Percentiles rank a stretch among this genome's conserved stretches.
phyloP scores from a whole-genome alignment of 495 filamentous ascomycete species.

The Daldinia childiae region DNA sequence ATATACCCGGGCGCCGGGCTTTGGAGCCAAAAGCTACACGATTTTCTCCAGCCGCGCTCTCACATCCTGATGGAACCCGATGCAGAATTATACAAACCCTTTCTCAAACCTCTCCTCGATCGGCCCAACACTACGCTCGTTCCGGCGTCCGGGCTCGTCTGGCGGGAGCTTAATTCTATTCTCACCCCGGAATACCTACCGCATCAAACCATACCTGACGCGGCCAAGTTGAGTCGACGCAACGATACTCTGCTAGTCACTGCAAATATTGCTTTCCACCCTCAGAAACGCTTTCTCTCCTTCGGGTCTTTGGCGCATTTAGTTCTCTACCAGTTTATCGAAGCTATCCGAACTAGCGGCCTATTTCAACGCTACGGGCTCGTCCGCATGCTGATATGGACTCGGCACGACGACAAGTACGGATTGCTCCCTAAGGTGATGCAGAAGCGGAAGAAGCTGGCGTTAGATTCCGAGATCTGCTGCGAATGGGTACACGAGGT shows the following conservation, averaged over 20 bases:
- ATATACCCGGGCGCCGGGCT: slow-evolving; percentile 80
- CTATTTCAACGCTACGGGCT: slow-evolving; percentile 71
- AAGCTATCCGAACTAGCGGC: slow-evolving; percentile 49
- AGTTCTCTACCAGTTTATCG: slow-evolving; percentile 60
- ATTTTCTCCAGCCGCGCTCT: slow-evolving; percentile 74
- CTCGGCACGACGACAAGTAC: slow-evolving; percentile 60
- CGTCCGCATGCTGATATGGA: slow-evolving; percentile 76
- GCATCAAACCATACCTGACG: slow-evolving; percentile 54
- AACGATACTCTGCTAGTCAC: slow-evolving; percentile 76
- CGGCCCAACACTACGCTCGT: slow-evolving; percentile 63
- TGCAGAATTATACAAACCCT: slow-evolving; percentile 58
- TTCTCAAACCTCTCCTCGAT: slow-evolving; percentile 70
- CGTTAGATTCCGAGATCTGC: slow-evolving; percentile 66
- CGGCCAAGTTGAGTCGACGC: slow-evolving; percentile 47
- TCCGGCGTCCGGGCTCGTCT: slow-evolving; percentile 58
- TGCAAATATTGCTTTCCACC: slow-evolving; percentile 62
- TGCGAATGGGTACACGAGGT: slow-evolving; percentile 59
- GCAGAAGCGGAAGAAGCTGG: slow-evolving; percentile 59
- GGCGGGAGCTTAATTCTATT: slow-evolving; percentile 60
- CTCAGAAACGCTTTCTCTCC: slow-evolving; percentile 45
- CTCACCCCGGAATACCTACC: slow-evolving; percentile 58
- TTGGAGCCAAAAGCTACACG: slow-evolving; percentile 78
- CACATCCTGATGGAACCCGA: slow-evolving; percentile 84
- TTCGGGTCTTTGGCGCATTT: slow-evolving; percentile 55
- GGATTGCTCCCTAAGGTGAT: slow-evolving; percentile 63